Evolutionary conservation across 257 asterid genomes (phyloP).

Genomic region (Prunella vulgaris): DNA sequence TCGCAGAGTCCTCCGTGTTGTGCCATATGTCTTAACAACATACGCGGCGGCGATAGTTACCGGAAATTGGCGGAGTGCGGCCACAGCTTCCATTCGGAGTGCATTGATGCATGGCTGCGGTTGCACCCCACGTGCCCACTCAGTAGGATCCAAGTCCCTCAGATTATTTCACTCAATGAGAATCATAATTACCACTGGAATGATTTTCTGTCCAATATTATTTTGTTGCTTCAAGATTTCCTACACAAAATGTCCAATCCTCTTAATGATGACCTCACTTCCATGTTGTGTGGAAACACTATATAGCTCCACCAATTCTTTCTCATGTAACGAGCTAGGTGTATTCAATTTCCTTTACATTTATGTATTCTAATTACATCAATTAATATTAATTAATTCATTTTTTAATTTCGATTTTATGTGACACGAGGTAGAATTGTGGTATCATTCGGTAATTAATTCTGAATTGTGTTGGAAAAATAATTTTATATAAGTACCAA

Average conservation of each 20-base stretch:
- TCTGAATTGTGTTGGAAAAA: no score
- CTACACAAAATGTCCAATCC: constrained; percentile 25
- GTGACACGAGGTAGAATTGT: no score
- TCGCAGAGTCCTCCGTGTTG: constrained; percentile 9
- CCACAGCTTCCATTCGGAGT: constrained; percentile 33
- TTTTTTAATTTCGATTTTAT: no score
- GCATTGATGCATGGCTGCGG: constrained; percentile 34
- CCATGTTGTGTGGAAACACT: constrained; percentile 26
- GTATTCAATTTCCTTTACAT: no score
- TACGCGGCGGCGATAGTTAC: constrained; percentile 28
- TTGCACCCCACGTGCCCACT: constrained; percentile 38
- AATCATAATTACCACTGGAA: neutral
- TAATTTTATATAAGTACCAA: no score
- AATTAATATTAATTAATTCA: no score
- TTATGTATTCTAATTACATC: no score
- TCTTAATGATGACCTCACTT: constrained; percentile 27
- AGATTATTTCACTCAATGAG: constrained; percentile 15
- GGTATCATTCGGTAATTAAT: no score
- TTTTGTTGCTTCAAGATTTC: constrained; percentile 16
- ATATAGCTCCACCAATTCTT: neutral
- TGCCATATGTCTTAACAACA: constrained; percentile 32
- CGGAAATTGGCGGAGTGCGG: constrained; percentile 32
- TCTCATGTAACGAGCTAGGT: neutral
- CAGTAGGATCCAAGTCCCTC: constrained; percentile 34
- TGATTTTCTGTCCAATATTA: neutral